A percentile compares a stretch with the other conserved stretches of the same genome.
Evolutionary conservation across 2,329 filamentous ascomycete species (phyloP).

Genomic region (Claviceps capensis): DNA sequence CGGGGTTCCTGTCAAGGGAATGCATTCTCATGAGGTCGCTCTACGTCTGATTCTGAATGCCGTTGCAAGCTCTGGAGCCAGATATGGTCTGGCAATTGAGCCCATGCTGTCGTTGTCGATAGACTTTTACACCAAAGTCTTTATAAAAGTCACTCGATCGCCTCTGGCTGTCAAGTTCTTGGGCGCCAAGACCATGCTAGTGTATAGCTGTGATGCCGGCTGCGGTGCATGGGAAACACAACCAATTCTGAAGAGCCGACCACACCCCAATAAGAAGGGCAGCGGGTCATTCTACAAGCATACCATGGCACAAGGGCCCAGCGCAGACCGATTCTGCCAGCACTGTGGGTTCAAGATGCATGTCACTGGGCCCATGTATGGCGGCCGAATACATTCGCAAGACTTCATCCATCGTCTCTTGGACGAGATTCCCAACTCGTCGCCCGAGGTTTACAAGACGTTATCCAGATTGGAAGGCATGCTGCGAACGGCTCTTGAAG

Average conservation of each 20-base stretch:
- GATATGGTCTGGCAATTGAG: slow-evolving; percentile 79
- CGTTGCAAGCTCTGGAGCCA: slow-evolving; percentile 65
- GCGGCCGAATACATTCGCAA: slow-evolving; percentile 71
- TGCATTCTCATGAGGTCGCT: slow-evolving; percentile 78
- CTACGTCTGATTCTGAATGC: slow-evolving; percentile 75
- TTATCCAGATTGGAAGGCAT: slow-evolving; percentile 75
- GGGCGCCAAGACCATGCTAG: slow-evolving; percentile 81
- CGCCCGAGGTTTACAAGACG: slow-evolving; percentile 64
- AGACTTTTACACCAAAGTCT: slow-evolving; percentile 87
- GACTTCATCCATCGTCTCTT: slow-evolving; percentile 73
- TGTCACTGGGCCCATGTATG: slow-evolving; percentile 88
- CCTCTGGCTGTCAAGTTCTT: slow-evolving; percentile 81
- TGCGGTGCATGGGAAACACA: slow-evolving; percentile 90
- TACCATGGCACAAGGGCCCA: slow-evolving; percentile 57
- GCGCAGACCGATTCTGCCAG: slow-evolving; percentile 51
- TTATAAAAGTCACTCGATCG: slow-evolving; percentile 68
- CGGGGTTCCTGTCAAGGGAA: slow-evolving; percentile 72
- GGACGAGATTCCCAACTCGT: slow-evolving; percentile 51
- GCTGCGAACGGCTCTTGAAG: slow-evolving; percentile 78
- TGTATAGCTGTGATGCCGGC: slow-evolving; percentile 81
- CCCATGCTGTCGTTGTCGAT: slow-evolving; percentile 87
- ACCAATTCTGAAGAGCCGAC: slow-evolving; percentile 55
- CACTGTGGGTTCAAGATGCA: slow-evolving; percentile 84
- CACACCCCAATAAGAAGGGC: slow-evolving; percentile 55
- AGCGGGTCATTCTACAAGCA: slow-evolving; percentile 64